These are phyloP conservation scores for Syzygium jambos DNA, from an alignment of 345 rosid species.

Conservation along the genomic window DNA sequence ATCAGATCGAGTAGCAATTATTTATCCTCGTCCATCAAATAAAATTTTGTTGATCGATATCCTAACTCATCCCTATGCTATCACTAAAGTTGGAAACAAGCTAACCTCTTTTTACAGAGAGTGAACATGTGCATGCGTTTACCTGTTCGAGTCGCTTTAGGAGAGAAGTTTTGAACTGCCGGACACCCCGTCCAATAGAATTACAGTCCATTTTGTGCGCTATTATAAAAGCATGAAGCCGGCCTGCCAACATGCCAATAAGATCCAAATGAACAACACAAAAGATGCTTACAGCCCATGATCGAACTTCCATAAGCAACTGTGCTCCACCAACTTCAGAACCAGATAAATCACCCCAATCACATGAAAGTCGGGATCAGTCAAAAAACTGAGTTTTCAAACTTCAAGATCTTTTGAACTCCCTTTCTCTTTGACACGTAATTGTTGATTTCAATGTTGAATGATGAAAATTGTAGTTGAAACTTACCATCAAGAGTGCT, in stretches of 20 bases:
- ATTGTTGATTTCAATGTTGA: not conserved
- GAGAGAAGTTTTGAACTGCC: conserved; percentile 89
- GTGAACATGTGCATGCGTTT: not conserved
- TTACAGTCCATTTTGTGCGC: conserved; percentile 71
- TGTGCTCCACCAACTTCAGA: not conserved
- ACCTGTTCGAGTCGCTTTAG: conserved; percentile 81
- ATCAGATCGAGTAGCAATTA: not conserved
- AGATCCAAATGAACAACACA: not conserved
- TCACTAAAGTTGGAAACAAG: not conserved
- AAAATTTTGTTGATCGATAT: not conserved
- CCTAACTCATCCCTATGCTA: not conserved
- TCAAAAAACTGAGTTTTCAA: not conserved
- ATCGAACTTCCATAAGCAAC: not conserved
- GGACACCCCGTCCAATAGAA: conserved; percentile 74
- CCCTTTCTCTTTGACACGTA: not conserved
- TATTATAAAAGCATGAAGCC: conserved; percentile 73
- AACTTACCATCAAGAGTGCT: not conserved
- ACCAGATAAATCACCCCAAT: not conserved
- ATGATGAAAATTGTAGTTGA: not conserved
- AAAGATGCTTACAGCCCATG: not conserved
- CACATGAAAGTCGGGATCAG: not conserved
- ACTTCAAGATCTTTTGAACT: not conserved
- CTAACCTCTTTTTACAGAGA: not conserved
- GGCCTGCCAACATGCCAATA: conserved; percentile 35
- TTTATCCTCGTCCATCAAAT: not conserved